Evolutionary conservation across 805 yeast genomes (phyloP), one percentile per base, ranked within the genome.

Genomic region (Metschnikowia picachoensis): DNA sequence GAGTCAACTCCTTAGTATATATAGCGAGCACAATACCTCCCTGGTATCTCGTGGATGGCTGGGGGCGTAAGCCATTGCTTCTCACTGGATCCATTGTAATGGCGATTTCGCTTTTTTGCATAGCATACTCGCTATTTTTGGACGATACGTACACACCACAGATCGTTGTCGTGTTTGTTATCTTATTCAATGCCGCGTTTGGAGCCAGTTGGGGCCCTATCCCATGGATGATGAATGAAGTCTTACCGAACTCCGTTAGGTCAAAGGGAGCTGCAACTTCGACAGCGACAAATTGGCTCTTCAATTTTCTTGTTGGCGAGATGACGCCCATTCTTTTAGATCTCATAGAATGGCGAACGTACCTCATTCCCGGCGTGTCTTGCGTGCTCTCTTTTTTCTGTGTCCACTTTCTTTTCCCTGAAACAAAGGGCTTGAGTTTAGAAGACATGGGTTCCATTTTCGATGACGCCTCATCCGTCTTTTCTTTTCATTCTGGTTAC

Each of bases 131-230:
- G 10, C 57, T 71, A 30, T 60, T 49, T 48, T 47, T 68, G 43
- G 50, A 69, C 50, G 63, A 69, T 51, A 48, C 44, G 7, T 64
- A 70, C 46, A 87, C 95, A 2, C 85, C 95, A 10, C 71, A 73
- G 14, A 62, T 80, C 50, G 96, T 89, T 30, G 96, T 89, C 2
- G 59, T 78, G 2, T 80, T 85, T 58, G 96, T 90, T 14, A 77
- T 90, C 44, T 66, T 87, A 13, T 87, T 83, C 70, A 90, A 88
- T 59, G 87, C 95, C 1, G 81, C 82, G 3, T 90, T 90, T 67
- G 97, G 96, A 14, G 82, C 80, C 59, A 83, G 92, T 44, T 91
- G 96, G 95, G 97, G 97, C 9, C 96, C 96, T 3, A 82, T 90
- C 44, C 95, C 95, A 11, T 89, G 97, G 97, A 82, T 85, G 63